Conservation (phyloP, 768 basidiomycete species). For the Pleurotus platypus region DNA sequence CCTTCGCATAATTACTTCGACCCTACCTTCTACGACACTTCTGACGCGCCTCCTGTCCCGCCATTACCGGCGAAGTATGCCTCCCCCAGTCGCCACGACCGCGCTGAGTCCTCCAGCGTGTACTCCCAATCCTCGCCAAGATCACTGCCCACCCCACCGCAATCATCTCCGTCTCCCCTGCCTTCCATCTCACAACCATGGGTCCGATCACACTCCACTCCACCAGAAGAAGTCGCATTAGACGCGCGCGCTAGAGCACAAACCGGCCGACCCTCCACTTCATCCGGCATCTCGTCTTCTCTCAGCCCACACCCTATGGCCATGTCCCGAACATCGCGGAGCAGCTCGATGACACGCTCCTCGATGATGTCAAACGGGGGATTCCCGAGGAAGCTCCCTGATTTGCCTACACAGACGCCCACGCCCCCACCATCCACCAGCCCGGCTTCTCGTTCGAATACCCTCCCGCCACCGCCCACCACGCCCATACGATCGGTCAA, state of each 20-base stretch:
- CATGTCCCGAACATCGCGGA: not conserved
- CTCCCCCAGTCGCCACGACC: not conserved
- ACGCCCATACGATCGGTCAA: conserved; percentile 1
- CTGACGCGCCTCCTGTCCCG: conserved; percentile 33
- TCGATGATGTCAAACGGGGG: conserved; percentile 6
- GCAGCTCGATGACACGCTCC: not conserved
- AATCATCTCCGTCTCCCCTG: conserved; percentile 1
- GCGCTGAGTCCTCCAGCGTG: not conserved
- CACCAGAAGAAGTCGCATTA: not conserved
- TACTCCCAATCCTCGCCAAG: not conserved
- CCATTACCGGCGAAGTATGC: conserved; percentile 28
- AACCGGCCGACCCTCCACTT: not conserved
- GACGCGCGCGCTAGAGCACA: not conserved
- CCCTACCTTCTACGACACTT: conserved; percentile 33
- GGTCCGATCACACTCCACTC: not conserved
- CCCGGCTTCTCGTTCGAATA: conserved; percentile 1
- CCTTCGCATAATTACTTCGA: conserved; percentile 44
- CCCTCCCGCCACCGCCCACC: not conserved
- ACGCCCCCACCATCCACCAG: conserved; percentile 2
- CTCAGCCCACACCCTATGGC: too few relatives aligned
- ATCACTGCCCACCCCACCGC: not conserved
- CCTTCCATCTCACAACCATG: not conserved
- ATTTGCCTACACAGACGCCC: not conserved
- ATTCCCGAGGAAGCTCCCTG: conserved; percentile 1
- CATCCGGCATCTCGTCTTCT: not conserved